phyloP scores from a whole-genome alignment of 1,284 basidiomycete species.

The Trichosporon asahii region DNA sequence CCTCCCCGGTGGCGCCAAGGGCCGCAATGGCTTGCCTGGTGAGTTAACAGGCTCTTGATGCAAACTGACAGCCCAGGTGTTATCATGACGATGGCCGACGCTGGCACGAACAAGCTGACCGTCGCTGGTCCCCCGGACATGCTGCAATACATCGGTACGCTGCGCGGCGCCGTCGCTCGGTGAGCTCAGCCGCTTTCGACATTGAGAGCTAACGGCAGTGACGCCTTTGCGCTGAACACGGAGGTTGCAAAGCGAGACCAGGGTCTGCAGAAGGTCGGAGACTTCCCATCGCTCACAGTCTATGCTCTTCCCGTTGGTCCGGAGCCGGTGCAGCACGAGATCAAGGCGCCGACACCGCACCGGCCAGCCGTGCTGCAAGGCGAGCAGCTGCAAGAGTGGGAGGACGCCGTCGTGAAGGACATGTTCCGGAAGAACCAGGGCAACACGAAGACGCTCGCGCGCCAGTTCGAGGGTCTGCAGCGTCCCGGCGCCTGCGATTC shows the following conservation, averaged over 20 bases:
- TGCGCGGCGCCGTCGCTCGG: conserved; percentile 42
- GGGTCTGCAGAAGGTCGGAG: conserved; percentile 25
- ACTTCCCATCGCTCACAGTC: conserved; percentile 32
- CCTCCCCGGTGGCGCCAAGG: conserved; percentile 63
- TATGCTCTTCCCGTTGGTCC: conserved; percentile 32
- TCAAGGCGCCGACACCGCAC: not conserved
- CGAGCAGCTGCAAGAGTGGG: conserved; percentile 6
- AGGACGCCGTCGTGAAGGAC: conserved; percentile 24
- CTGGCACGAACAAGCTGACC: conserved; percentile 59
- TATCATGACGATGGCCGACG: conserved; percentile 78
- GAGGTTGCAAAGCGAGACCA: conserved; percentile 17
- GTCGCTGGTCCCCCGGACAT: conserved; percentile 71
- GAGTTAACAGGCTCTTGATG: conserved; percentile 21
- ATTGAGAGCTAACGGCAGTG: conserved; percentile 26
- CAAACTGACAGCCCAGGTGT: conserved; percentile 60
- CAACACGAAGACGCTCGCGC: not conserved
- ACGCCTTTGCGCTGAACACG: conserved; percentile 19
- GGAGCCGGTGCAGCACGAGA: not conserved
- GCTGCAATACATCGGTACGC: conserved; percentile 67
- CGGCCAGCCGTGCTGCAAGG: conserved; percentile 11
- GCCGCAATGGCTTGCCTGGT: conserved; percentile 67
- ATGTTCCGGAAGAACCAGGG: conserved; percentile 29
- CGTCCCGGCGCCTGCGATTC: conserved; percentile 21
- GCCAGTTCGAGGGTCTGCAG: conserved; percentile 12
- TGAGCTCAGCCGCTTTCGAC: conserved; percentile 20